Evolutionary conservation across 768 basidiomycete genomes (phyloP).

Genomic region (Ephemerocybe angulata): DNA sequence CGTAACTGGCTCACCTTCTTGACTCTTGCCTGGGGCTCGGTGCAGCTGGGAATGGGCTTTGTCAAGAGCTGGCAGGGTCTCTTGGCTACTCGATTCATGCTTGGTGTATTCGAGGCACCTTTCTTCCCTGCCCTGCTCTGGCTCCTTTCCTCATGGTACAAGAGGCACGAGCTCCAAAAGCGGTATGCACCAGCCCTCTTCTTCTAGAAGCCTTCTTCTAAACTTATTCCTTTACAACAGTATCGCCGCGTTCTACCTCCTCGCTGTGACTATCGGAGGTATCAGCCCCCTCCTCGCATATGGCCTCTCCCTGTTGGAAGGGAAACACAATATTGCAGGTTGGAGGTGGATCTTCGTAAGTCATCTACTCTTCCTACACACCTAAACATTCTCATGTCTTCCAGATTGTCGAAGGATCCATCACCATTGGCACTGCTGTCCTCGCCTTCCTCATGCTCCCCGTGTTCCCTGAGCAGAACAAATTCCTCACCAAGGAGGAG

Average conservation of each 20-base stretch:
- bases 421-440: constrained; percentile 21
- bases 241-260: constrained; percentile 21
- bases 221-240: constrained; percentile 12
- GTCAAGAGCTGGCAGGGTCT: constrained; percentile 39
- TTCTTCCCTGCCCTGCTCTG: constrained; percentile 46
- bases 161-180: constrained; percentile 30
- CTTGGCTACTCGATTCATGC: constrained; percentile 39
- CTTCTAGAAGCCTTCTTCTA: neutral
- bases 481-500: constrained; percentile 25
- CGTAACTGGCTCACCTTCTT: constrained; percentile 43
- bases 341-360: constrained; percentile 30
- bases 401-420: constrained; percentile 25
- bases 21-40: constrained; percentile 40
- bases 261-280: constrained; percentile 21
- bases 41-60: constrained; percentile 45
- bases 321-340: constrained; percentile 16
- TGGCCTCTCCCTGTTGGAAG: constrained; percentile 18
- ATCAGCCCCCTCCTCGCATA: constrained; percentile 26
- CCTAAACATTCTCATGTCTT: neutral
- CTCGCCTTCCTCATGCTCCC: constrained; percentile 21
- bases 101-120: constrained; percentile 44
- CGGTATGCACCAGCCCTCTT: constrained; percentile 12
- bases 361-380: neutral
- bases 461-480: constrained; percentile 25
- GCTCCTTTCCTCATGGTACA: constrained; percentile 44